Base-by-base conservation (phyloP, 2,329 filamentous ascomycete species). In the Ceratocystis destructans region DNA sequence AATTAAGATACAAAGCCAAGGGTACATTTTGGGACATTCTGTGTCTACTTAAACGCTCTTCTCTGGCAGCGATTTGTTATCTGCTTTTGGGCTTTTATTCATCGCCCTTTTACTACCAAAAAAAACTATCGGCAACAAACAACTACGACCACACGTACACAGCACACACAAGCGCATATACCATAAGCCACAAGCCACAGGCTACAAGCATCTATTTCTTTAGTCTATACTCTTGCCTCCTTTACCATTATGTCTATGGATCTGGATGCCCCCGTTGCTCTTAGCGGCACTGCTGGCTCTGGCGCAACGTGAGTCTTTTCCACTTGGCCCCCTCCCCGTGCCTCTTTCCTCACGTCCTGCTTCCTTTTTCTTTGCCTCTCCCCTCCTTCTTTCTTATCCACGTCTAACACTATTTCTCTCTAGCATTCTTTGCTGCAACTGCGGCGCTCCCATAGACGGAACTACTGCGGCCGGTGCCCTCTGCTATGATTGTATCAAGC, bases 351-450 rank as follows among this genome's bases (percentile, higher is more conserved):
- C 37, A 41, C 37, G 20, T 15, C 44, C 64, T 12, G 8, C 22
- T 20, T 20, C 61, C 20, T 50, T 31, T 7, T 15, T 22, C 31
- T 45, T 22, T 15, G 59, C 28, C 2, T 37, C 7, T 31, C 22
- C 12, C n/a, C 48, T 44, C n/a, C 64, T 69, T 64, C 68, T 64
- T 28, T 57, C 62, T 45, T 20, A 3, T 1, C 22, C 22, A n/a
- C 8, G 10, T 53, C 20, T 25, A 48, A 22, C 37, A 15, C 12
- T 41, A n/a, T 25, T 15, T 6, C 20, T 25, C 20, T 62, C 31
- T 68, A 89, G 86, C n/a, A 96, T 97, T 74, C 88, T 99, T 67
- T 99, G 94, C 78, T 96, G 90, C 80, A 96, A 97, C 81, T 99
- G 94, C 76, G 94, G 93, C 73, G 91, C 90, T 68, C 87, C 93